Percentiles rank a stretch among this genome's conserved stretches.
Evolutionary conservation across 2,329 filamentous ascomycete genomes (phyloP).

Genomic region (Talaromyces verruculosus): DNA sequence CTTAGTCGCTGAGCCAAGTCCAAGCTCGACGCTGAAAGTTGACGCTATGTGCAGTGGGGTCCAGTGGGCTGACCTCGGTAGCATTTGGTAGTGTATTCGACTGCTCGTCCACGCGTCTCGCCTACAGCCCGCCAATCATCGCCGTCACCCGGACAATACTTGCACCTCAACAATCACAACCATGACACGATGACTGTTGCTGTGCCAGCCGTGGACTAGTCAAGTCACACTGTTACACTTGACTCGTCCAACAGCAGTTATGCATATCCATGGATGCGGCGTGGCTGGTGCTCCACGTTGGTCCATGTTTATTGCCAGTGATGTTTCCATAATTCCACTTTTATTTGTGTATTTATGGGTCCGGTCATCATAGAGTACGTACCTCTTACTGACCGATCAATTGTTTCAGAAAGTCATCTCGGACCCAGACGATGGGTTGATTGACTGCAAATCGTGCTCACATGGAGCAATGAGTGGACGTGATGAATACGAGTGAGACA

Average conservation of each 20-base stretch:
- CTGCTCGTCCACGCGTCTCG: not conserved
- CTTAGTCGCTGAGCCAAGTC: not conserved
- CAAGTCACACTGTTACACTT: slow-evolving; percentile 6
- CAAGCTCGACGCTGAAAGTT: not conserved
- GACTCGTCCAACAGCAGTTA: not conserved
- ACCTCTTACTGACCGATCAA: not conserved
- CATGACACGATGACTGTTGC: slow-evolving; percentile 8
- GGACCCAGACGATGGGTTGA: not conserved
- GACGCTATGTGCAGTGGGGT: not conserved
- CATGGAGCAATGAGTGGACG: not conserved
- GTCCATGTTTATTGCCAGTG: not conserved
- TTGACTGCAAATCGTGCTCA: slow-evolving; percentile 5
- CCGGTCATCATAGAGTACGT: slow-evolving; percentile 1
- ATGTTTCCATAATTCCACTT: slow-evolving; percentile 6
- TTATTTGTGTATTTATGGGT: not conserved
- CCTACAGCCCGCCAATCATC: not conserved
- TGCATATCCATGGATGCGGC: not conserved
- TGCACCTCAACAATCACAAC: not conserved
- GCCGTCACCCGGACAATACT: slow-evolving; percentile 3
- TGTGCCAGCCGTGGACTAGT: not conserved
- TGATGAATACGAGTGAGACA: not conserved
- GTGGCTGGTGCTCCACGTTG: slow-evolving; percentile 1
- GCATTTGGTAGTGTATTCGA: not conserved
- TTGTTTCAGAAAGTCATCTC: not conserved
- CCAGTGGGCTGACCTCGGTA: not conserved